A percentile compares a stretch with the other conserved stretches of the same genome.
These are phyloP conservation scores for Schrenkiella parvula DNA, from an alignment of 345 rosid species.

Conservation along the genomic window DNA sequence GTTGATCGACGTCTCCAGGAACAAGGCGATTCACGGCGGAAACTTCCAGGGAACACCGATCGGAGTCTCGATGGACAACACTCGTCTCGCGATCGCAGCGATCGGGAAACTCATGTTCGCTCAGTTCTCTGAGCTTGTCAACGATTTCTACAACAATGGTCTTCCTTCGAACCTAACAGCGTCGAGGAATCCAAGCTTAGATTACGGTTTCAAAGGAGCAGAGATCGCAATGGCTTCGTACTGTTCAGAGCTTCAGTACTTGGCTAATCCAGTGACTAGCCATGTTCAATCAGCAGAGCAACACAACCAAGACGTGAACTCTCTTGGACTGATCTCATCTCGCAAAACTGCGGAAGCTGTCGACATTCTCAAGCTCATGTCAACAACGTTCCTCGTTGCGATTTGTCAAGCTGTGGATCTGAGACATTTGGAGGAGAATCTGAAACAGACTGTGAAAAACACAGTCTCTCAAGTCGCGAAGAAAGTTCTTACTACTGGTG, in stretches of 20 bases:
- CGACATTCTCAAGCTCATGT: slow-evolving; percentile 69
- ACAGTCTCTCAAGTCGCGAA: slow-evolving; percentile 53
- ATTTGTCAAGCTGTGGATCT: slow-evolving; percentile 69
- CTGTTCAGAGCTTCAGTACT: slow-evolving; percentile 70
- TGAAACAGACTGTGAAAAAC: slow-evolving; percentile 51
- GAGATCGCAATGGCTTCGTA: slow-evolving; percentile 86
- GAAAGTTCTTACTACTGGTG: slow-evolving; percentile 43
- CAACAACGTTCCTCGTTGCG: slow-evolving; percentile 58
- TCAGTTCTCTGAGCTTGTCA: slow-evolving; percentile 70
- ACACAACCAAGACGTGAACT: slow-evolving; percentile 80
- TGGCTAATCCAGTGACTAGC: slow-evolving; percentile 72
- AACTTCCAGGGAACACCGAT: slow-evolving; percentile 87
- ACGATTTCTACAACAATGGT: slow-evolving; percentile 78
- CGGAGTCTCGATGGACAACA: slow-evolving; percentile 85
- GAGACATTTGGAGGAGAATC: slow-evolving; percentile 71
- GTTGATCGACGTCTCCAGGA: slow-evolving; percentile 63
- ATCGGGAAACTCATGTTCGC: slow-evolving; percentile 81
- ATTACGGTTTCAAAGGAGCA: slow-evolving; percentile 78
- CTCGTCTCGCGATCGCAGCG: slow-evolving; percentile 58
- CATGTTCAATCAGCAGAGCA: slow-evolving; percentile 82
- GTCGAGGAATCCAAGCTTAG: slow-evolving; percentile 60
- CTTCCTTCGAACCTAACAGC: slow-evolving; percentile 67
- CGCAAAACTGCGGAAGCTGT: slow-evolving; percentile 61
- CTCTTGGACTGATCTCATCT: slow-evolving; percentile 62
- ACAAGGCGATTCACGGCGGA: slow-evolving; percentile 71